Evolutionary conservation across 129 eudicot species (phyloP), one percentile per base, ranked within the genome.

Genomic region (Tagetes patula): DNA sequence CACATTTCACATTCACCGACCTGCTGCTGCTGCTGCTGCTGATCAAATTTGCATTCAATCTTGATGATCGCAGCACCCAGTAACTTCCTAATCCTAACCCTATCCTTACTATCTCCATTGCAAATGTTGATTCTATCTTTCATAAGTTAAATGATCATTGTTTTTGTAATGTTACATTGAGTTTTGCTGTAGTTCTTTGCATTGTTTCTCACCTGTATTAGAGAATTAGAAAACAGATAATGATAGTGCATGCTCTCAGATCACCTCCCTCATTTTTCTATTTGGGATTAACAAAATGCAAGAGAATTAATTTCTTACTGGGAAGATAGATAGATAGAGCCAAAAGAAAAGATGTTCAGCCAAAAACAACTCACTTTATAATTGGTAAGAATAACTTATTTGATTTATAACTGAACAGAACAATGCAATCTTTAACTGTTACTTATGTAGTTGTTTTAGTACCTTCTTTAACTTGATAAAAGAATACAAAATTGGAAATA

Each of bases 401-500:
- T 63, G 54, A 37, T 75, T 67, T 79, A 59, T 59, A 58, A 71
- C 60, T 31, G 13, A 70, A 70, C 68, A 67, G 76, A 50, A 69
- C 62, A 79, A 53, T 78, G 81, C 77, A 75, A 66, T 71, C 62
- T 14, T 68, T 47, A 41, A 70, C 38, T 69, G 38, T 60, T 31
- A 67, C 14, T 46, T 48, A 58, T 72, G 60, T 20, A 65, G 75
- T 45, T 63, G 33, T 69, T 56, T 69, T 75, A 47, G 71, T 71
- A 56, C 62, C 81, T 69, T 77, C 37, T 74, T 67, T 49, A 69
- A 70, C 33, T 41, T 75, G 74, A 64, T 55, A 32, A 77, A 85
- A 75, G 71, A 82, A 82, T 82, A 45, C 54, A 75, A 79, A 75
- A 79, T 46, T 71, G 77, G 79, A 55, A 78, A 67, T 34, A 52